Base-by-base conservation (phyloP, 805 yeast genomes). In the Candida manassasensis region DNA sequence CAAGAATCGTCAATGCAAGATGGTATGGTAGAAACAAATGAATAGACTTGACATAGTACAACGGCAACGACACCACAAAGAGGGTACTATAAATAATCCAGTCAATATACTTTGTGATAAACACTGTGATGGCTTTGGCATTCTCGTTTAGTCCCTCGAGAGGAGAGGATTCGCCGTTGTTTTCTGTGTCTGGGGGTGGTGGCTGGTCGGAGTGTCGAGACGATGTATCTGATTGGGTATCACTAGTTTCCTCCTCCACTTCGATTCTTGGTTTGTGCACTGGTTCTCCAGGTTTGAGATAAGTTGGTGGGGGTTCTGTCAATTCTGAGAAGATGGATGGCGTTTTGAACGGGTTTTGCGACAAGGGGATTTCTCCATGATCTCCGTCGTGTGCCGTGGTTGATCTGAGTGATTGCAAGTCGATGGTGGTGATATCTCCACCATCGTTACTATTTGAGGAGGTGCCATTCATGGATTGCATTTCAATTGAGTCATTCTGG, bases 1-100 rank as follows among this genome's bases (percentile, higher is more conserved):
- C 60, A 26, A 78, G 44, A 3, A 83, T 72, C 1, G 84, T 75
- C 22, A 80, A 59, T 14, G 79, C 71, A 34, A 82, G 54, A 36
- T 84, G 88, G 38, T 79, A 71, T 7, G 80, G 78, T 53, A 83
- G 59, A 39, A 76, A 71, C 34, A 77, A 73, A 39, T 75, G 74
- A 12, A 75, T 51, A 3, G 56, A 40, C 10, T 42, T 53, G 5
- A 73, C 57, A 49, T 73, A 81, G 55, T 80, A 82, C 19, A 81
- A 61, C 2, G 84, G 81, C 8, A 81, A 39, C 0, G 88, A 81
- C 3, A 62, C 67, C 6, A 79, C 47, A 38, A 79, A 72, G 8
- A 83, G 39, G 0, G 63, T 27, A 0, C 49, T 37, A 52, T 75
- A 78, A 3, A 78, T 48, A 10, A 69, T 40, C 73, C 79, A 78